These are phyloP conservation scores for Cardiospermum halicacabum DNA, from an alignment of 345 rosid species.

Conservation along the genomic window DNA sequence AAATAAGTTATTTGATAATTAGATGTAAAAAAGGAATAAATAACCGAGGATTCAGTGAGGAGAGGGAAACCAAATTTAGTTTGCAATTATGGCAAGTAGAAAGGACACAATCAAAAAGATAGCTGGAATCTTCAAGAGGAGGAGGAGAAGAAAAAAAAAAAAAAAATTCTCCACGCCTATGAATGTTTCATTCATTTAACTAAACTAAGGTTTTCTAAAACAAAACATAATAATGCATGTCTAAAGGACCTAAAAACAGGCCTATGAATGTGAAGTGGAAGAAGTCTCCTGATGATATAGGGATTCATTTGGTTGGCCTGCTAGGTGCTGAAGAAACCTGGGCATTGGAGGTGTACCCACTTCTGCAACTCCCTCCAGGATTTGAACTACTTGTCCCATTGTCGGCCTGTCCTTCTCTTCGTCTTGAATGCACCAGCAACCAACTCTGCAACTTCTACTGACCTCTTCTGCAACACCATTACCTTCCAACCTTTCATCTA, in stretches of 20 bases:
- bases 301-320: neutral
- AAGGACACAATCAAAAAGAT: too few relatives aligned
- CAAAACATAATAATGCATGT: neutral
- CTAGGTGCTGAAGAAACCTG: neutral
- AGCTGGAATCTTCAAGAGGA: too few relatives aligned
- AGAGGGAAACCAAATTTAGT: too few relatives aligned
- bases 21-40: too few relatives aligned
- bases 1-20: too few relatives aligned
- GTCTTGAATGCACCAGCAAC: slow-evolving; percentile 26
- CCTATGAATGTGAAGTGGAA: neutral
- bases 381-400: slow-evolving; percentile 8
- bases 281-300: neutral
- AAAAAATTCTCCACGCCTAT: too few relatives aligned
- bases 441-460: slow-evolving; percentile 7
- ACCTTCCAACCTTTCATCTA: slow-evolving; percentile 18
- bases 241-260: neutral
- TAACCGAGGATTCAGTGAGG: too few relatives aligned
- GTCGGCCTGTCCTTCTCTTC: slow-evolving; percentile 12
- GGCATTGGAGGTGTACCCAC: slow-evolving; percentile 12
- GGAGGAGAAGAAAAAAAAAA: too few relatives aligned
- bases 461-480: slow-evolving; percentile 14
- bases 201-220: neutral
- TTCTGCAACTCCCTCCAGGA: slow-evolving; percentile 10
- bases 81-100: too few relatives aligned
- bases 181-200: too few relatives aligned